Evolutionary conservation across 495 filamentous ascomycete genomes (phyloP).

Genomic region (Neurospora terricola): DNA sequence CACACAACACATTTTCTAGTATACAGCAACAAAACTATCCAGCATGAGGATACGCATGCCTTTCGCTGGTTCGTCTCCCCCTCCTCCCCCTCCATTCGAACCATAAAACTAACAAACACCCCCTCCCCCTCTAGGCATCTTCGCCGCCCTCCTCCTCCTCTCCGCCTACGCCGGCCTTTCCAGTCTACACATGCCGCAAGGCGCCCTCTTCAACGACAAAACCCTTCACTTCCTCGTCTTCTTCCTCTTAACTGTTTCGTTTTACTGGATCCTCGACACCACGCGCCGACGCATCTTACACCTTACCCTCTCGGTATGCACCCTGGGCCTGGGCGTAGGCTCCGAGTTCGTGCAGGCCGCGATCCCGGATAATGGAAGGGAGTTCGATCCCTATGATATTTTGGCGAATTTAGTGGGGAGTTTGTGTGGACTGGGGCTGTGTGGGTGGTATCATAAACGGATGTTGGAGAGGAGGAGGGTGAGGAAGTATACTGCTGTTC

Average conservation of each 20-base stretch:
- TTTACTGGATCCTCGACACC: slow-evolving; percentile 97
- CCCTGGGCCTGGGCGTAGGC: slow-evolving; percentile 61
- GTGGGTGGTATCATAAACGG: slow-evolving; percentile 83
- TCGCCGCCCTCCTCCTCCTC: slow-evolving; percentile 63
- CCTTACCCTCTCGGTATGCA: slow-evolving; percentile 73
- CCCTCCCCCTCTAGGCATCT: slow-evolving; percentile 47
- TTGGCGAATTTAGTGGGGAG: slow-evolving; percentile 81
- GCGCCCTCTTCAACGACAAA: slow-evolving; percentile 65
- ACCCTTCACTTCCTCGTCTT: slow-evolving; percentile 82
- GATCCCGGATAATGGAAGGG: slow-evolving; percentile 60
- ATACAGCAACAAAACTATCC: neutral
- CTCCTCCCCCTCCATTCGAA: neutral
- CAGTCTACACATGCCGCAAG: slow-evolving; percentile 41
- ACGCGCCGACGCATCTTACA: slow-evolving; percentile 74
- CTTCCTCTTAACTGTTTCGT: slow-evolving; percentile 74
- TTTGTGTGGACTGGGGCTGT: slow-evolving; percentile 56
- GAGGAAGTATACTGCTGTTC: slow-evolving; percentile 58
- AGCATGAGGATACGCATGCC: slow-evolving; percentile 62
- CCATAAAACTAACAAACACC: neutral
- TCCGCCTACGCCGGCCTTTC: slow-evolving; percentile 71
- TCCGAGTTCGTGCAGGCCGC: slow-evolving; percentile 79
- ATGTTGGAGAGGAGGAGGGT: slow-evolving; percentile 86
- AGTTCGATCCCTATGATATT: slow-evolving; percentile 79
- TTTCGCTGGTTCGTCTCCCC: slow-evolving; percentile 54
- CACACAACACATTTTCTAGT: neutral